phyloP scores from a whole-genome alignment of 345 rosid genomes.

The Lagerstroemia speciosa region DNA sequence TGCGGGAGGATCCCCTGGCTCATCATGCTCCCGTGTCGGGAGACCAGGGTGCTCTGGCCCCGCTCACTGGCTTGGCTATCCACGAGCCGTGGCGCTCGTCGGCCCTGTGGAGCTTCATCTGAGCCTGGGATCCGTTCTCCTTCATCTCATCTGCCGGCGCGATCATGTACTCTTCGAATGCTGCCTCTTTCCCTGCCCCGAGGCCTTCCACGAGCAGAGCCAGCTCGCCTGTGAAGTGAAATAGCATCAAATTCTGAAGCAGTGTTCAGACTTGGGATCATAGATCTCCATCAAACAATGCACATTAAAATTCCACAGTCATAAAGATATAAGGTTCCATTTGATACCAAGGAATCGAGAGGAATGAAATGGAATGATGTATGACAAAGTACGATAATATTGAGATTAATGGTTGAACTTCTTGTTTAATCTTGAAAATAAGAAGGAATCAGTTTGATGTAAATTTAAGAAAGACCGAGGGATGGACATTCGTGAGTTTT shows the following conservation, averaged over 20 bases:
- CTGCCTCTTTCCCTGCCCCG: constrained; percentile 24
- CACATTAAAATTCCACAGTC: too few species aligned
- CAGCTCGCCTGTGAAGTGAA: constrained; percentile 28
- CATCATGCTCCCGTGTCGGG: constrained; percentile 31
- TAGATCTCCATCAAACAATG: too few species aligned
- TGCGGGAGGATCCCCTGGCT: constrained; percentile 18
- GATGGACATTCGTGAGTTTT: too few species aligned
- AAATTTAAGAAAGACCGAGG: too few species aligned
- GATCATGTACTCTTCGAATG: constrained; percentile 27
- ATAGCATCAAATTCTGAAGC: background rate
- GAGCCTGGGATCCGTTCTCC: constrained; percentile 5
- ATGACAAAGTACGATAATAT: too few species aligned
- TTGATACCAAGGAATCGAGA: too few species aligned
- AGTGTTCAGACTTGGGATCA: background rate
- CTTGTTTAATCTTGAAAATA: too few species aligned
- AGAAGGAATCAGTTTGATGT: too few species aligned
- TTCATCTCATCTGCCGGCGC: constrained; percentile 16
- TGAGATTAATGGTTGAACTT: too few species aligned
- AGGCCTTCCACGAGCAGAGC: constrained; percentile 42
- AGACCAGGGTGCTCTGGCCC: constrained; percentile 18
- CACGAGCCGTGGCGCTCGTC: constrained; percentile 25
- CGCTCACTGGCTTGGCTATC: constrained; percentile 23
- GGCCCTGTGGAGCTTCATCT: constrained; percentile 11
- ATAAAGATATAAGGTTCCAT: too few species aligned
- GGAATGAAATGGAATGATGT: too few species aligned